Base-by-base conservation (phyloP, 805 yeast genomes). In the Naumovozyma baii region DNA sequence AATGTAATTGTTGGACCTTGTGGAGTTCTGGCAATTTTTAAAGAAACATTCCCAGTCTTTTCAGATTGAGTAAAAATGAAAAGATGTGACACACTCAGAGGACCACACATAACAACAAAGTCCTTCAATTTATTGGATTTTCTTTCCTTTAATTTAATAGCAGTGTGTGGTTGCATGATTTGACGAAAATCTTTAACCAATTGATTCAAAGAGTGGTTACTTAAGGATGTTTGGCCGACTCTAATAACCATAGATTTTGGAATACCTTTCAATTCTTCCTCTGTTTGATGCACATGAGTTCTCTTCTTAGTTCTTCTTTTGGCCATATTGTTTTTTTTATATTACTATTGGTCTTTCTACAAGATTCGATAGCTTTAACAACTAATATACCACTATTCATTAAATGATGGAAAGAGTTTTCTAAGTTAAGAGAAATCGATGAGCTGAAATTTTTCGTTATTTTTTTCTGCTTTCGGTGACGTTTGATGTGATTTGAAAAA, bases 31-130 rank as follows among this genome's bases (percentile, higher is more conserved):
- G 90, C 87, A 34, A 92, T 63, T 54, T 96, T 75, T 46, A 92
- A 67, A 37, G 90, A 81, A 3, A 92, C 80, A 40, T 78, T 79
- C 5, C 96, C 96, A 1, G 81, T 66, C 32, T 71, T 72, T 50
- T 78, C 81, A 30, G 83, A 74, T 58, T 87, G 95, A 45, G 86
- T 80, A 67, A 92, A 88, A 16, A 90, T 68, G 64, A 92, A 76
- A 55, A 92, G 63, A 63, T 90, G 95, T 5, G 90, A 73, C 17
- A 92, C 95, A 19, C 95, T 95, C 33, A 92, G 68, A 12, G 97
- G 97, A 4, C 97, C 97, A 30, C 96, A 84, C 96, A 92, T 88
- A n/a, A 86, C 95, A n/a, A 88, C 74, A 52, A 83, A 92, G 64
- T 90, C 98, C 60, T 83, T 85, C 49, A 92, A 69, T 56, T 79